Evolutionary conservation across 1,284 basidiomycete species (phyloP).

Genomic region (Naganishia albida): DNA sequence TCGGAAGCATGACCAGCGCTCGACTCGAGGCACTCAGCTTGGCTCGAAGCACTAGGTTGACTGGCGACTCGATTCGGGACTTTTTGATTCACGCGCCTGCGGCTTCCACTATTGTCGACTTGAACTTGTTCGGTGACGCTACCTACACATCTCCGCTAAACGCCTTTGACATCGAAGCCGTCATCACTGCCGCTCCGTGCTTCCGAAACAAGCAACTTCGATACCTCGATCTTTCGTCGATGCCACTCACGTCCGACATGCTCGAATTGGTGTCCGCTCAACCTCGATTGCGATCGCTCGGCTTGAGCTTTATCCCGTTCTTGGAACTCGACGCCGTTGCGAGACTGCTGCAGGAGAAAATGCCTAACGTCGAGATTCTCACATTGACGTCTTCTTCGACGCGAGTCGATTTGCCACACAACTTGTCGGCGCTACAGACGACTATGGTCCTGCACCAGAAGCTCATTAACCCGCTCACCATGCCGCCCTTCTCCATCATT

Average conservation of each 20-base stretch:
- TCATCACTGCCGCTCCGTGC: constrained; percentile 76
- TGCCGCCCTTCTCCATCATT: constrained; percentile 70
- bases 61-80: constrained; percentile 72
- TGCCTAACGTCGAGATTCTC: constrained; percentile 49
- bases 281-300: constrained; percentile 77
- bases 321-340: constrained; percentile 70
- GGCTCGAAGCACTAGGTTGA: constrained; percentile 82
- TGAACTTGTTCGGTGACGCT: constrained; percentile 85
- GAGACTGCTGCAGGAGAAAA: constrained; percentile 68
- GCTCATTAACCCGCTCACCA: constrained; percentile 75
- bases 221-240: constrained; percentile 87
- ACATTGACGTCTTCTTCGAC: constrained; percentile 65
- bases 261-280: constrained; percentile 64
- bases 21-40: constrained; percentile 78
- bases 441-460: constrained; percentile 57
- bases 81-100: constrained; percentile 74
- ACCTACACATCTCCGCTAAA: constrained; percentile 81
- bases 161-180: constrained; percentile 66
- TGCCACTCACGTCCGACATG: constrained; percentile 67
- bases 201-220: constrained; percentile 73
- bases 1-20: constrained; percentile 63
- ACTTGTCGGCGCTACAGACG: constrained; percentile 55
- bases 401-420: constrained; percentile 62
- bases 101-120: constrained; percentile 64
- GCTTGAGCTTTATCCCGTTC: constrained; percentile 78